Evolutionary conservation across 768 basidiomycete genomes (phyloP), one percentile per base, ranked within the genome.

Genomic region (Panaeolus papilionaceus): DNA sequence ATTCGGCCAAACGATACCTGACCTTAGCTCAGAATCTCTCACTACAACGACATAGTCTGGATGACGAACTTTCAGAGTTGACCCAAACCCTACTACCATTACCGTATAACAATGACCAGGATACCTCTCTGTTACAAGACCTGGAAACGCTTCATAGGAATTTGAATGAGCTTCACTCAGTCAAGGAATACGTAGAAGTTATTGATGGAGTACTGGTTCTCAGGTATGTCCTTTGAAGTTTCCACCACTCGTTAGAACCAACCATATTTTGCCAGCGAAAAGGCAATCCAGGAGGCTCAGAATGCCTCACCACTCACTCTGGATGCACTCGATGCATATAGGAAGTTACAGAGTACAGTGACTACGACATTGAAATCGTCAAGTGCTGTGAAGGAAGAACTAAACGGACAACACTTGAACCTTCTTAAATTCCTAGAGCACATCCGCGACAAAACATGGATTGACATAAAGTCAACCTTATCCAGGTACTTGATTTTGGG

Each of bases 61-160:
- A 88, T 16, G 95, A 97, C 73, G 91, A 95, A 75, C 82, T 96
- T 11, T 81, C 88, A 12, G 86, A 86, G 67, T 79, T 97, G 37
- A 86, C 88, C 4, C 79, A 83, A 63, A 87, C 91, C 63, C 81
- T 97, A 47, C 81, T 88, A 61, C 91, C 90, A 1, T 81, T 86
- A 2, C 70, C 87, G 37, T 80, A 82, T 11, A 84, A 82, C 14
- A 83, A 80, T 51, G 82, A 84, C 10, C 79, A 75, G n/a, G 71
- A 78, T 49, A 81, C 89, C 3, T 94, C 91, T 0, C 79, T 99
- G 4, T 81, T 97, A 10, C 92, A 95, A 76, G 91, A 93, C 54
- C 82, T 98, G 67, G 93, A 97, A 74, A 86, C 83, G 0, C 78
- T 96, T 70, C 94, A 96, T 73, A 83, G 89, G 58, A 88, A 86